A percentile compares a stretch with the other conserved stretches of the same genome.
phyloP scores from a whole-genome alignment of 1,139 yeast genomes.

The Geotrichum restrictum region DNA sequence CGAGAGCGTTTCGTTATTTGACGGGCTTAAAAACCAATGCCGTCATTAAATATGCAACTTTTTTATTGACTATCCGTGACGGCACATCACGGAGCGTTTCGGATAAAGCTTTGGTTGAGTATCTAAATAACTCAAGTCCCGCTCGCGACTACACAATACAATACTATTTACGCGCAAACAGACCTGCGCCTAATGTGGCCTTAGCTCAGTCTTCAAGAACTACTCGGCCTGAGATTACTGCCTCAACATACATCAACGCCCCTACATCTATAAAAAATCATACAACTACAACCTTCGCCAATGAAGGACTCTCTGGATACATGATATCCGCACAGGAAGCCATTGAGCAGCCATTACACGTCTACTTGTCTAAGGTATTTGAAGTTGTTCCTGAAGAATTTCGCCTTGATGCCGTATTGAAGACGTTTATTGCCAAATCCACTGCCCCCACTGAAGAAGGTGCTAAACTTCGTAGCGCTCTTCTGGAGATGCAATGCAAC shows the following conservation, averaged over 20 bases:
- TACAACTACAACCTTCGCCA: slow-evolving; percentile 17
- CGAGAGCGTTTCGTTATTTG: slow-evolving; percentile 43
- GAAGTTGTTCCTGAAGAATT: slow-evolving; percentile 57
- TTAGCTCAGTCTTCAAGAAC: too few relatives aligned
- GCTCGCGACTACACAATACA: slow-evolving; percentile 31
- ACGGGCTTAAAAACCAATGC: slow-evolving; percentile 31
- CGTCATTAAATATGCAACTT: slow-evolving; percentile 33
- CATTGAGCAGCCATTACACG: slow-evolving; percentile 44
- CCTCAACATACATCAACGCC: too few relatives aligned
- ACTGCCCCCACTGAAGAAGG: slow-evolving; percentile 58
- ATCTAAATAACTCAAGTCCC: slow-evolving; percentile 28
- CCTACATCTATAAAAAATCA: background rate
- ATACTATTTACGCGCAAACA: slow-evolving; percentile 27
- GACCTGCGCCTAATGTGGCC: too few relatives aligned
- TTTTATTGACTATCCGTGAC: slow-evolving; percentile 30
- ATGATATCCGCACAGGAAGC: slow-evolving; percentile 32
- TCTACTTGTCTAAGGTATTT: slow-evolving; percentile 60
- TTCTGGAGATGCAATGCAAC: slow-evolving; percentile 61
- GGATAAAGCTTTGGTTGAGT: slow-evolving; percentile 24
- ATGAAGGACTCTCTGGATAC: slow-evolving; percentile 32
- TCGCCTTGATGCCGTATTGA: slow-evolving; percentile 62
- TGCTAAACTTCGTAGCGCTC: slow-evolving; percentile 52
- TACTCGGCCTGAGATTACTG: too few relatives aligned
- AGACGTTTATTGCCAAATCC: slow-evolving; percentile 65
- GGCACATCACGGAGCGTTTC: slow-evolving; percentile 17